phyloP scores from a whole-genome alignment of 805 yeast genomes.

The Candida loeiensis region DNA sequence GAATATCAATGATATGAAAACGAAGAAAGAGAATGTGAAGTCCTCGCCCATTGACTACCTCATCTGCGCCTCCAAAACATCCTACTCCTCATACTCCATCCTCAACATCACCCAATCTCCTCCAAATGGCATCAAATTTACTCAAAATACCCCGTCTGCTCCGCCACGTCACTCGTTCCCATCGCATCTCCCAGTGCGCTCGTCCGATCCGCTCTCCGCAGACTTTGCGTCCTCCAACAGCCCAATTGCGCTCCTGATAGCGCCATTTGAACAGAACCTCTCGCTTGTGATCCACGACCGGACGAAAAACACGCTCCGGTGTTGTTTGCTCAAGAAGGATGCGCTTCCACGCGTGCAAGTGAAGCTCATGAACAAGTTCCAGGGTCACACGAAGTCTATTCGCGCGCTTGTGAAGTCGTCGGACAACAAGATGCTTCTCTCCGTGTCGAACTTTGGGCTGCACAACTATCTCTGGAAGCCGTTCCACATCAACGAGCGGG shows the following conservation, averaged over 20 bases:
- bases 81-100: slow-evolving; percentile 4
- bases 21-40: not conserved
- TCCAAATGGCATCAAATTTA: slow-evolving; percentile 49
- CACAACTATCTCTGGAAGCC: slow-evolving; percentile 45
- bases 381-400: slow-evolving; percentile 86
- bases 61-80: not conserved
- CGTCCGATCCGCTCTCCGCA: not conserved
- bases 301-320: slow-evolving; percentile 31
- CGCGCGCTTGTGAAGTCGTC: slow-evolving; percentile 60
- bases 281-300: slow-evolving; percentile 36
- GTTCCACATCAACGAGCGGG: slow-evolving; percentile 19
- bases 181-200: slow-evolving; percentile 4
- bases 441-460: slow-evolving; percentile 36
- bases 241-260: slow-evolving; percentile 2
- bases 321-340: slow-evolving; percentile 13
- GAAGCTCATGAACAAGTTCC: slow-evolving; percentile 47
- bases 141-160: not conserved
- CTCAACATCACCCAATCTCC: slow-evolving; percentile 49
- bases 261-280: slow-evolving; percentile 9
- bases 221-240: slow-evolving; percentile 1
- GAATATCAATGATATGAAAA: slow-evolving; percentile 36
- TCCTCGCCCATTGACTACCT: not conserved
- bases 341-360: slow-evolving; percentile 4
- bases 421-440: slow-evolving; percentile 28
- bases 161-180: slow-evolving; percentile 8